Evolutionary conservation across 306 rosid species (phyloP), one percentile per base, ranked within the genome.

Genomic region (Albizia julibrissin): DNA sequence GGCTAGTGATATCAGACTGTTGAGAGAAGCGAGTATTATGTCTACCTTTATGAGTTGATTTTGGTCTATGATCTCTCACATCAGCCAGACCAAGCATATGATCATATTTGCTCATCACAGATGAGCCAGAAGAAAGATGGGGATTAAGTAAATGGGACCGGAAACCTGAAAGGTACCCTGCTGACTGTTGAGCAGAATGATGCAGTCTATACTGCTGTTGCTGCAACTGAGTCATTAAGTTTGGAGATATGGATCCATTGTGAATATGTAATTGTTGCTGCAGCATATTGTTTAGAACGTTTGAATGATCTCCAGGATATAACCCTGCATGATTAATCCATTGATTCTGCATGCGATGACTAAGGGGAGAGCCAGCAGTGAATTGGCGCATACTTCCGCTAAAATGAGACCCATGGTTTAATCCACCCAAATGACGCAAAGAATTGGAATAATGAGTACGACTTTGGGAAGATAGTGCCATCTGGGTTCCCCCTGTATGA

Each of bases 191-290:
- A 78, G 70, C 79, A 40, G 87, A 84, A 79, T 59, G 89, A 58
- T 86, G 91, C 79, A 86, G 27, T 76, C 91, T 88, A 50, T 86
- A 87, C 77, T 81, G 90, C 62, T 77, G 91, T 58, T 86, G 88
- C 68, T 84, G 89, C 81, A 86, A 83, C 74, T 88, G 89, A 74
- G 76, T 26, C 84, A 88, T 79, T 69, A 88, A 54, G 70, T 88
- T 89, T 47, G 87, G 85, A 46, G 91, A 42, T 18, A 86, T 16
- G 26, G 87, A 59, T 59, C 86, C 89, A 68, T 81, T 88, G 27
- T 85, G 97, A 79, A 88, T 97, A 49, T 93, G 88, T 56, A 92
- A 87, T 75, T 92, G 97, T 72, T 91, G 98, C 83, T 94, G 98
- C 94, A 94, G 74, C 84, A 94, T 88, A 82, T 85, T 87, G 84